Conservation (phyloP, 768 basidiomycete species). For the Trametes punicea region DNA sequence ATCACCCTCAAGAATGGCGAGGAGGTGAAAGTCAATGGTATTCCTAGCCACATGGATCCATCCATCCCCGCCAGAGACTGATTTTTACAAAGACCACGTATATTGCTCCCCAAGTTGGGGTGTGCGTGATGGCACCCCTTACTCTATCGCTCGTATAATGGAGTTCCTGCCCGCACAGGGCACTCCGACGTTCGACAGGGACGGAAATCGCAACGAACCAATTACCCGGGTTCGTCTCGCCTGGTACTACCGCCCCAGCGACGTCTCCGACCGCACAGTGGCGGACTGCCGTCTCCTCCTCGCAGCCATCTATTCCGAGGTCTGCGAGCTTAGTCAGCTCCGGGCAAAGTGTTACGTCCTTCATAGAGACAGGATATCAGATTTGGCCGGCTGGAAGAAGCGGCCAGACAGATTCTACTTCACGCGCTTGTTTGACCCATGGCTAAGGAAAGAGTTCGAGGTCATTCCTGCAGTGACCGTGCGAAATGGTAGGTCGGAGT, state of each 20-base stretch:
- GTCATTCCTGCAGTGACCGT: conserved; percentile 85
- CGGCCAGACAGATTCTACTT: conserved; percentile 96
- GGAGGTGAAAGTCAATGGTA: conserved; percentile 85
- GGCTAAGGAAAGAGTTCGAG: conserved; percentile 97
- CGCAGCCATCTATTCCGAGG: conserved; percentile 94
- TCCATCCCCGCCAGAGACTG: conserved; percentile 27
- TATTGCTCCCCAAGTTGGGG: conserved; percentile 95
- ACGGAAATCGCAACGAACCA: conserved; percentile 61
- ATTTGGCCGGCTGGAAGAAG: conserved; percentile 92
- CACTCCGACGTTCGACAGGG: conserved; percentile 45
- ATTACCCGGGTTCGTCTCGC: conserved; percentile 86
- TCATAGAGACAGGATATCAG: conserved; percentile 93
- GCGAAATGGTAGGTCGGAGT: conserved; percentile 70
- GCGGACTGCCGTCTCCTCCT: conserved; percentile 89
- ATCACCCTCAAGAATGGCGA: conserved; percentile 74
- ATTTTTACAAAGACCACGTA: conserved; percentile 78
- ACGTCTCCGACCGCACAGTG: conserved; percentile 89
- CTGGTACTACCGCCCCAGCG: conserved; percentile 96
- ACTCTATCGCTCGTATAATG: conserved; percentile 95
- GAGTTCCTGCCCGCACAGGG: conserved; percentile 87
- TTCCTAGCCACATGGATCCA: conserved; percentile 27
- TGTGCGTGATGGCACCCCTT: conserved; percentile 90
- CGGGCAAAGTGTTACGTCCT: conserved; percentile 91
- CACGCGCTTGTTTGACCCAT: conserved; percentile 92
- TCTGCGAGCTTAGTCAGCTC: conserved; percentile 92